phyloP scores from a whole-genome alignment of 2,329 filamentous ascomycete genomes.

The Tolypocladium paradoxum region DNA sequence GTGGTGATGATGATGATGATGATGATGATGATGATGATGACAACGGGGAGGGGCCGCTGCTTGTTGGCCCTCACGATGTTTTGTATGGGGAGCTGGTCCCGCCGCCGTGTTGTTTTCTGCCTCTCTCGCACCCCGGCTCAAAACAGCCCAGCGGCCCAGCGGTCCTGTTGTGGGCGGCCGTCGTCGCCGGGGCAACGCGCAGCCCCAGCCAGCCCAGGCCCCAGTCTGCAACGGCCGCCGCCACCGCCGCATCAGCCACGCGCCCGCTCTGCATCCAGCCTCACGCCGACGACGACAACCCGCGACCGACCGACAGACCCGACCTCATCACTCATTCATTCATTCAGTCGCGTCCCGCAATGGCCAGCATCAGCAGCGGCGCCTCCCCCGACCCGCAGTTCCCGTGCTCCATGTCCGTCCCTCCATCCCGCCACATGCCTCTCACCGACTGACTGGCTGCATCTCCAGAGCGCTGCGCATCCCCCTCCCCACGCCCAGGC shows the following conservation, averaged over 20 bases:
- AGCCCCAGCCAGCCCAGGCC: too few relatives aligned
- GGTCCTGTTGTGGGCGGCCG: constrained; percentile 9
- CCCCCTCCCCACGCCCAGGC: constrained; percentile 70
- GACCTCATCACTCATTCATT: constrained; percentile 6
- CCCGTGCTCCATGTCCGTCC: constrained; percentile 51
- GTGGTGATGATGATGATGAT: neutral
- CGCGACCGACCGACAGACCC: constrained; percentile 1
- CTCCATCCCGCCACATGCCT: constrained; percentile 4
- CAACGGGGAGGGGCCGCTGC: neutral
- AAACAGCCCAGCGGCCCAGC: constrained; percentile 2
- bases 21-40: neutral
- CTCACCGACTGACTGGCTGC: constrained; percentile 1
- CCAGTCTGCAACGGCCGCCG: neutral
- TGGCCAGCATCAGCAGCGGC: constrained; percentile 24
- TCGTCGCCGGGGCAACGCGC: constrained; percentile 13
- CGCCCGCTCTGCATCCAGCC: too few relatives aligned
- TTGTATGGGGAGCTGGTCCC: constrained; percentile 14
- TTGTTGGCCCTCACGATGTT: constrained; percentile 16
- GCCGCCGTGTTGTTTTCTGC: neutral
- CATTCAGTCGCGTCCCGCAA: constrained; percentile 3
- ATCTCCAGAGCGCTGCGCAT: constrained; percentile 55
- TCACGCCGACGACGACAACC: neutral
- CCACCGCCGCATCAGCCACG: neutral
- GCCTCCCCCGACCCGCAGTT: constrained; percentile 36
- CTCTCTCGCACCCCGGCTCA: constrained; percentile 4